Percentiles rank a stretch among this genome's conserved stretches.
Evolutionary conservation across 352 stramenopile genomes (phyloP).

Genomic region (Peronospora farinosa): DNA sequence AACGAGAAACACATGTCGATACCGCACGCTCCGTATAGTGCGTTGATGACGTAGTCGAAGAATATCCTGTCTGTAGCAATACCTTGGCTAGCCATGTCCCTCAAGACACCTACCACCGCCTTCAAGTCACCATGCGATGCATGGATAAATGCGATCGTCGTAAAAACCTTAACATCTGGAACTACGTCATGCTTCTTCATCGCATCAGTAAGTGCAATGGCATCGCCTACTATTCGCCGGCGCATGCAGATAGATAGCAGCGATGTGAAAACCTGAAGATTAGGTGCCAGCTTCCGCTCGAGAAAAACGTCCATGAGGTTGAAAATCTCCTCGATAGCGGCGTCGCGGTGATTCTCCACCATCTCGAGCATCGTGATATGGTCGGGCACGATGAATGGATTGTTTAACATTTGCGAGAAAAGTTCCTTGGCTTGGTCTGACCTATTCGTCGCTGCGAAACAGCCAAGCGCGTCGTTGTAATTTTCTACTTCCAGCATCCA

Average conservation of each 20-base stretch:
- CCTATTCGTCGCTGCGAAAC: slow-evolving; percentile 43
- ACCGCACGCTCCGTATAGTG: slow-evolving; percentile 43
- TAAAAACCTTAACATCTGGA: slow-evolving; percentile 62
- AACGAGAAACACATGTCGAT: slow-evolving; percentile 74
- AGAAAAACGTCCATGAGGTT: slow-evolving; percentile 67
- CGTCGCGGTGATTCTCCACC: slow-evolving; percentile 60
- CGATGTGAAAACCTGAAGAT: slow-evolving; percentile 72
- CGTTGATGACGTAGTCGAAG: slow-evolving; percentile 59
- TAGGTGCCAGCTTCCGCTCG: slow-evolving; percentile 43
- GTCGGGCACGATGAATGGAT: slow-evolving; percentile 47
- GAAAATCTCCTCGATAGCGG: slow-evolving; percentile 57
- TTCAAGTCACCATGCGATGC: slow-evolving; percentile 46
- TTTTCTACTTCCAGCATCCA: slow-evolving; percentile 63
- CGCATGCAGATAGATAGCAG: slow-evolving; percentile 62
- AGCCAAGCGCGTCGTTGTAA: slow-evolving; percentile 76
- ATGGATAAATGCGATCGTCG: slow-evolving; percentile 62
- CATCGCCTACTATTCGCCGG: slow-evolving; percentile 48
- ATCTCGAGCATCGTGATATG: slow-evolving; percentile 76
- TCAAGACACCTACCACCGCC: slow-evolving; percentile 40
- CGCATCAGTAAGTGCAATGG: slow-evolving; percentile 41
- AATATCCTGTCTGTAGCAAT: slow-evolving; percentile 48
- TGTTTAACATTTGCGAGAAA: slow-evolving; percentile 55
- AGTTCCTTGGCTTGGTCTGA: slow-evolving; percentile 52
- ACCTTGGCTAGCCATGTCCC: slow-evolving; percentile 33
- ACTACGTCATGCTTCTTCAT: slow-evolving; percentile 43